A percentile compares a stretch with the other conserved stretches of the same genome.
These are phyloP conservation scores for Auricularia sp. DNA, from an alignment of 768 basidiomycete species.

Conservation along the genomic window DNA sequence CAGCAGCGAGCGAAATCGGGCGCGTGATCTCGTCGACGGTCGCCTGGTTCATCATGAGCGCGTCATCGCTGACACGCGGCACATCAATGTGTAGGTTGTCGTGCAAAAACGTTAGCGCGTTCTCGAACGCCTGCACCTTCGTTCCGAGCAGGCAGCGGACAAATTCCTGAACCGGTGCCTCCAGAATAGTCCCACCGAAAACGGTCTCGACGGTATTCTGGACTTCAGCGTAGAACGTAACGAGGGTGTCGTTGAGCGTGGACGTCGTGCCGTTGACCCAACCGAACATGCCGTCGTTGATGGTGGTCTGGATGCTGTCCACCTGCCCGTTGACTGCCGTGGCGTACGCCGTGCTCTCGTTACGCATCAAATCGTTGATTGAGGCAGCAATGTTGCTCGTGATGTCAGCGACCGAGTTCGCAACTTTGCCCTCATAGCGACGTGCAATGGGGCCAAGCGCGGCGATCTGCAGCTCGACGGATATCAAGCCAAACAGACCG, in stretches of 20 bases:
- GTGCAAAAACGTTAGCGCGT: constrained; percentile 84
- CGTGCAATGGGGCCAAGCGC: constrained; percentile 64
- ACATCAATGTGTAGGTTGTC: constrained; percentile 75
- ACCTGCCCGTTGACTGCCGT: constrained; percentile 62
- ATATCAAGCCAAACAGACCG: constrained; percentile 81
- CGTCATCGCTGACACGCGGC: constrained; percentile 62
- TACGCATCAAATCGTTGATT: constrained; percentile 76
- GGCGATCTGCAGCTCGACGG: constrained; percentile 77
- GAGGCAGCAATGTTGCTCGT: constrained; percentile 59
- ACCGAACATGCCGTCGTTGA: constrained; percentile 85
- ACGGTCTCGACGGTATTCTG: constrained; percentile 66
- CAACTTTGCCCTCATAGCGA: constrained; percentile 54
- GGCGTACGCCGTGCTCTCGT: constrained; percentile 71
- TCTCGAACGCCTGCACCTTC: constrained; percentile 79
- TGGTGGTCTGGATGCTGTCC: constrained; percentile 53
- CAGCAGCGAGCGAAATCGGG: constrained; percentile 70
- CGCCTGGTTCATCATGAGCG: constrained; percentile 65
- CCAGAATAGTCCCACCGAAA: constrained; percentile 79
- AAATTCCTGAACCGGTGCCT: constrained; percentile 75
- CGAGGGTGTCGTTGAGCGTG: constrained; percentile 77
- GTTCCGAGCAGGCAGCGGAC: constrained; percentile 82
- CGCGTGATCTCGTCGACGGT: constrained; percentile 62
- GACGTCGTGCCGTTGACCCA: constrained; percentile 91
- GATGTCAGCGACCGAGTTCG: constrained; percentile 52
- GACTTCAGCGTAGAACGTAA: constrained; percentile 76